Base-by-base conservation (phyloP, 345 rosid species). In the Acer negundo region DNA sequence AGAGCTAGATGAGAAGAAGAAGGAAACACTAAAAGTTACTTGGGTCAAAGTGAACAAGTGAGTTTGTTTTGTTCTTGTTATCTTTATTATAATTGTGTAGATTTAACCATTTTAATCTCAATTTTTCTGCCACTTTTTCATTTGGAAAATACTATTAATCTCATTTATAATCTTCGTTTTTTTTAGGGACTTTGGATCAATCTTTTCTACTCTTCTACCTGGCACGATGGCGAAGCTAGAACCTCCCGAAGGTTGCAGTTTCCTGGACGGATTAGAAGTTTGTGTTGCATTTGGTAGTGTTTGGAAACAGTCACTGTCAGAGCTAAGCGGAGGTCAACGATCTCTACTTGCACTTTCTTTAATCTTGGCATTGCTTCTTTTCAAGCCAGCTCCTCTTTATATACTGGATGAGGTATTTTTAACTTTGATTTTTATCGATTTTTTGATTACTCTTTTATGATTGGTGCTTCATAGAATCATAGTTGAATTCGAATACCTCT, bases 351-450 rank as follows among this genome's bases (percentile, higher is more conserved):
- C 98, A 62, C 97, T 95, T 46, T 95, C 98, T 68, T 82, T 95
- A 62, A 95, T 95, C 80, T 86, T 96, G 83, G 99, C 99, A 67
- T 82, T 96, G 79, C 97, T 96, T 76, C 97, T 92, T 75, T 96
- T 96, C 86, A 96, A 94, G 83, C 98, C 99, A 19, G 99, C 99
- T 81, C 98, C 99, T 13, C 97, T 96, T 35, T 96, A 96, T 77
- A 96, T 96, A 68, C 87, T 96, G 35, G 99, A 96, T 63, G 99
- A 96, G 97, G 98, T 93, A 85, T 80, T 79, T 15, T 46, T 28
- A 17, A 13, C 3, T 73, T 77, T 1, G 10, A 9, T 42, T 42
- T 42, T 42, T 42, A 10, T 42, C 0, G 49, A 62, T 65, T 68
- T 6, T 78, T 42, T 26, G n/a, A 24, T 49, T 3, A 24, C 46